Percentiles rank a stretch among this genome's conserved stretches.
Evolutionary conservation across 306 rosid genomes (phyloP).

Genomic region (Vicia sativa): DNA sequence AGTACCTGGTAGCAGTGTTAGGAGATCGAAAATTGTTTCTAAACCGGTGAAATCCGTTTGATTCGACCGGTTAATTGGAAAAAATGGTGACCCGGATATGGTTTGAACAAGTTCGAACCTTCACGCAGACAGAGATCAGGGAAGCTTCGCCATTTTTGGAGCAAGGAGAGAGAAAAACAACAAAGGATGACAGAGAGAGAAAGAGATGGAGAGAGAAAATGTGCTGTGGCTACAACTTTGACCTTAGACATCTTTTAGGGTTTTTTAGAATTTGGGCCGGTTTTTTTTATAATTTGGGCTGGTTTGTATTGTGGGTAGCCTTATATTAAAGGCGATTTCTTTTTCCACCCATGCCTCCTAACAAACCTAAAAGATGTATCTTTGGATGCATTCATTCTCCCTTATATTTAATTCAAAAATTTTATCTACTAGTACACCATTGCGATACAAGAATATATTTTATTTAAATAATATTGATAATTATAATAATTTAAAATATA

Average conservation of each 20-base stretch:
- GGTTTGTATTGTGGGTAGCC: not conserved
- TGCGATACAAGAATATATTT: too few relatives aligned
- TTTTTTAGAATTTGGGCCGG: not conserved
- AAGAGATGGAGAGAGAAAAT: not conserved
- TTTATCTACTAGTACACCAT: too few relatives aligned
- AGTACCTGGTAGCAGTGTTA: conserved; percentile 45
- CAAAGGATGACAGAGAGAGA: not conserved
- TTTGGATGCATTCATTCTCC: too few relatives aligned
- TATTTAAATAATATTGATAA: too few relatives aligned
- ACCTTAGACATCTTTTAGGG: conserved; percentile 15
- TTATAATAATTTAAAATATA: too few relatives aligned
- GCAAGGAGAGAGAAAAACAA: not conserved
- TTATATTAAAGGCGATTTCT: too few relatives aligned
- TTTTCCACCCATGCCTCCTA: too few relatives aligned
- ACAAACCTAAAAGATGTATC: too few relatives aligned
- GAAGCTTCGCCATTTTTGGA: conserved; percentile 13
- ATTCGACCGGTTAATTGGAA: not conserved
- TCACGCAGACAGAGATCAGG: not conserved
- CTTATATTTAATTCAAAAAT: too few relatives aligned
- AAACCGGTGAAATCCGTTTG: conserved; percentile 11
- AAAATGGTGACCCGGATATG: not conserved
- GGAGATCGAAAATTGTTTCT: conserved; percentile 14
- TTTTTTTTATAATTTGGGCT: not conserved
- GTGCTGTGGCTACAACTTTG: not conserved
- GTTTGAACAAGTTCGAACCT: not conserved